These are phyloP conservation scores for Mucor lusitanicus DNA, from an alignment of 371 early-diverging fungal species.

Conservation along the genomic window DNA sequence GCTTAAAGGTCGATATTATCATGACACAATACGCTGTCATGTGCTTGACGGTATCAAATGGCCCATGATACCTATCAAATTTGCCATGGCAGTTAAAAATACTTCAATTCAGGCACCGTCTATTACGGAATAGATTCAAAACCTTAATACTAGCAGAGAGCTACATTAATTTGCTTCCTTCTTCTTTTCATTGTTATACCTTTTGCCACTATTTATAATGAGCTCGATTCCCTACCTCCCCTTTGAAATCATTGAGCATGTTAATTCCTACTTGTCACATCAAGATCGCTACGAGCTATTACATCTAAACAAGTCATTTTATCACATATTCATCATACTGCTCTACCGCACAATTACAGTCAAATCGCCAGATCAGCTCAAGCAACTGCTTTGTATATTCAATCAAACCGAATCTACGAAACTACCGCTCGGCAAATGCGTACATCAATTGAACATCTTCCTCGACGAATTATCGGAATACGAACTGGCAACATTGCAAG, in stretches of 20 bases:
- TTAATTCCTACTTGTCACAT: not conserved
- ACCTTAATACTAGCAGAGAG: not conserved
- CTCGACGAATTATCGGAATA: conserved; percentile 8
- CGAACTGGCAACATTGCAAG: not conserved
- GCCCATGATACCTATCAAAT: too few relatives aligned
- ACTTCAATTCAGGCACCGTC: conserved; percentile 1
- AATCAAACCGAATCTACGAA: not conserved
- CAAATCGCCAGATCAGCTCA: conserved; percentile 5
- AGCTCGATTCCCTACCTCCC: conserved; percentile 4
- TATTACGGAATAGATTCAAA: not conserved
- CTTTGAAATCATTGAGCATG: conserved; percentile 19
- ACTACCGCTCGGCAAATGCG: conserved; percentile 11
- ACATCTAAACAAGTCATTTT: not conserved
- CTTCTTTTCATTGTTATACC: not conserved
- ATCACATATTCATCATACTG: conserved; percentile 4
- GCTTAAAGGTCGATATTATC: too few relatives aligned
- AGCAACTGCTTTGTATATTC: conserved; percentile 4
- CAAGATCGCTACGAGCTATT: conserved; percentile 7
- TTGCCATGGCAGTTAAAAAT: not conserved
- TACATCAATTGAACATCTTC: conserved; percentile 1
- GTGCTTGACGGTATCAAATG: too few relatives aligned
- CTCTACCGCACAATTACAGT: conserved; percentile 12
- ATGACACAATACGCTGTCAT: too few relatives aligned
- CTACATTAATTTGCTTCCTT: not conserved
- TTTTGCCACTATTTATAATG: not conserved